phyloP scores from a whole-genome alignment of 1,284 basidiomycete species.

The Erythrobasidium hasegawianum region DNA sequence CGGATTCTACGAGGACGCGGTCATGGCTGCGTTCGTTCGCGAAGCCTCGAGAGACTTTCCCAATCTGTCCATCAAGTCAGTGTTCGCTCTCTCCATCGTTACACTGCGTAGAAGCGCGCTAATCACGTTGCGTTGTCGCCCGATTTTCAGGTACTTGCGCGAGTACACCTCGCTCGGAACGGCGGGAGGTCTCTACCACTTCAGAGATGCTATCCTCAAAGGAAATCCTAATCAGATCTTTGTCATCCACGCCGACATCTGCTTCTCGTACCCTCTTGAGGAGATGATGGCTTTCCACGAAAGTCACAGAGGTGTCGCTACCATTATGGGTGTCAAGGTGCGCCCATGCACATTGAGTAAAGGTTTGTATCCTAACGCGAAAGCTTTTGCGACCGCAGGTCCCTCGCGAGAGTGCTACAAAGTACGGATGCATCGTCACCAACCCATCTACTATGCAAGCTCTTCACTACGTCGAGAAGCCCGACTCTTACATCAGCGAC shows the following conservation, averaged over 20 bases:
- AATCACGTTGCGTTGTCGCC: conserved; percentile 8
- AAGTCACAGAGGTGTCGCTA: conserved; percentile 54
- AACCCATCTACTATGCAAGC: conserved; percentile 49
- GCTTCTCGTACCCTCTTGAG: conserved; percentile 52
- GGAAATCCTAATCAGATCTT: conserved; percentile 53
- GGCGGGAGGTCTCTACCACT: conserved; percentile 47
- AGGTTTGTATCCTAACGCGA: background rate
- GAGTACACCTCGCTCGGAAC: conserved; percentile 55
- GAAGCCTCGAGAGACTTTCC: conserved; percentile 54
- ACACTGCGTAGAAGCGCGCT: background rate
- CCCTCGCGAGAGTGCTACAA: conserved; percentile 52
- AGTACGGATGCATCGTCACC: conserved; percentile 54
- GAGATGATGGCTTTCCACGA: conserved; percentile 53
- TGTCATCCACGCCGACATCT: conserved; percentile 56
- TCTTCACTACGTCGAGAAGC: conserved; percentile 54
- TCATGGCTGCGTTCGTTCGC: conserved; percentile 54
- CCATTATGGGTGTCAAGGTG: conserved; percentile 54
- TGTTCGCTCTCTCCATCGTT: background rate
- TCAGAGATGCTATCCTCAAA: conserved; percentile 55
- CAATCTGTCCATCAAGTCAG: conserved; percentile 51
- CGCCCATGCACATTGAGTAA: conserved; percentile 10
- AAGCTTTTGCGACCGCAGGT: conserved; percentile 43
- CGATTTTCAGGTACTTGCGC: conserved; percentile 51
- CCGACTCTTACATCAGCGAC: conserved; percentile 54
- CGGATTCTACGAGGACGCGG: conserved; percentile 55